Evolutionary conservation across 176 grass and related monocot species (phyloP), one percentile per base, ranked within the genome.

Genomic region (Musa itinerans): DNA sequence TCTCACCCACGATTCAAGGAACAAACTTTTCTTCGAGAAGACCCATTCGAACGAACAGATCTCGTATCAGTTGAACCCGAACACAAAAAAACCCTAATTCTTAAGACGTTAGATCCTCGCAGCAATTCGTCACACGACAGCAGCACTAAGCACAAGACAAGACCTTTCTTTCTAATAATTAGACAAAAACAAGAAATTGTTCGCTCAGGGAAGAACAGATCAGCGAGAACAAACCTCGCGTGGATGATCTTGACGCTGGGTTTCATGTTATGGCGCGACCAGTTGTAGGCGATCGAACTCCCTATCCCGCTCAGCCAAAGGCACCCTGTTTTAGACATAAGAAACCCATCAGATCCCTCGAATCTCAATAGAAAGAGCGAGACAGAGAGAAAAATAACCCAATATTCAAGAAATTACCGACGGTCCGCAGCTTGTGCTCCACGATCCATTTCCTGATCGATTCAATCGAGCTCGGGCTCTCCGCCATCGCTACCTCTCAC

Each of bases 211-310:
- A 50, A 63, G 12, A 23, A 64, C 16, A 53, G 10, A 17, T 52
- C 29, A 61, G 10, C 80, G 54, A 80, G 19, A 78, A 51, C 87
- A 54, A 83, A 94, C 95, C 95, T 99, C 14, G 95, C 95, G 75
- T 99, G 95, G 76, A 99, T 99, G 77, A 99, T 81, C 88, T 99
- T 99, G 78, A 99, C 95, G 78, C 95, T 99, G 27, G 95, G 75
- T 78, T 99, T 99, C 95, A 97, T 93, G 50, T 89, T 84, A 74
- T 90, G 95, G 19, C 81, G 81, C 72, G 95, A 91, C 90, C 95
- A 99, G 75, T 99, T 99, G 88, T 94, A 99, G 8, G 95, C 95
- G 54, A 99, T 92, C 15, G 90, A 99, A 78, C 90, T 68, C 64
- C 56, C 79, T 63, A 99, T 94, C 74, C 90, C 90, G 62, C 82